Evolutionary conservation across 2,329 filamentous ascomycete species (phyloP), one percentile per base, ranked within the genome.

Genomic region (Aspergillus brasiliensis): DNA sequence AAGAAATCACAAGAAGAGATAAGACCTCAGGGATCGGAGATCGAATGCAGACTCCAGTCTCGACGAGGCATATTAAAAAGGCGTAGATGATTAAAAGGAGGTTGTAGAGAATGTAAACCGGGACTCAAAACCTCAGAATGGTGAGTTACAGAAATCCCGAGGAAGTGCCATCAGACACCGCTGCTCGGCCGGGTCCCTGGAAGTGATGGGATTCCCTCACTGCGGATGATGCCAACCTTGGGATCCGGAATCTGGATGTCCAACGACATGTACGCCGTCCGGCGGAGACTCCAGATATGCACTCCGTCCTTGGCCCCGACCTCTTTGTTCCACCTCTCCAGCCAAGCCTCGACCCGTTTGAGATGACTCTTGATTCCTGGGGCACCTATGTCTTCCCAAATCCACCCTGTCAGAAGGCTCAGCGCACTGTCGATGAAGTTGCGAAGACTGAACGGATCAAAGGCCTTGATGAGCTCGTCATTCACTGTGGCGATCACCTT

Each of bases 371-470:
- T 98, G 60, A 90, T 84, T 8, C 84, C 87, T 3, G 91, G 91
- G 37, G 91, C 78, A 1, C 94, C 92, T 21, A 94, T 69, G 72
- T 98, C 94, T 60, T 99, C 95, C 92, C 92, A 98, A 34, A 98
- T 71, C 91, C 93, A 99, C 21, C 94, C 91, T 0, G 95, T 98
- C 34, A 92, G 77, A 4, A 96, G 81, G 2, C 94, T 92, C 67
- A 98, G 73, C 10, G 91, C 74, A 11, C 87, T 86, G 75, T 99
- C 95, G 0, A 97, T 65, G 70, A 93, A 86, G 67, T 96, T 96
- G 53, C 91, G 83, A 68, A 85, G 78, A 57, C 83, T 87, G 73
- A 88, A 93, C 0, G 95, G 94, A 69, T 90, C 86, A 74, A 96
- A 97, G 0, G 89, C 88, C n/a, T 84, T 84, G 40, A 89, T 80